Conservation (phyloP, 2,329 filamentous ascomycete species). For the Cordyceps sp. region DNA sequence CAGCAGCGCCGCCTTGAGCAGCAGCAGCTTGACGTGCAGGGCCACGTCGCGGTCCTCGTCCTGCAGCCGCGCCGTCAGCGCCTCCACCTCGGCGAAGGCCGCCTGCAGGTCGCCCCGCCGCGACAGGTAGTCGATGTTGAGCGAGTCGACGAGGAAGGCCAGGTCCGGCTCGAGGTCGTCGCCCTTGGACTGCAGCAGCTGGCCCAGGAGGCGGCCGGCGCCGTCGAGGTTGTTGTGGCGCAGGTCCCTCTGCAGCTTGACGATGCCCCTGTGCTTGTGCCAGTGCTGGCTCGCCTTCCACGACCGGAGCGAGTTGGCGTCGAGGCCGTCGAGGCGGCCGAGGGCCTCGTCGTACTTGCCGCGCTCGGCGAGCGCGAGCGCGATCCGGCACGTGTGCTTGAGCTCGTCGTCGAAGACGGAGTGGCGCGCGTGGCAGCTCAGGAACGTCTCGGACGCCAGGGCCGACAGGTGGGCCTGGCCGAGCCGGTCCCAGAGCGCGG, state of each 20-base stretch:
- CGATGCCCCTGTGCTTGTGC: conserved; percentile 47
- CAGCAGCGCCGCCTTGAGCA: conserved; percentile 57
- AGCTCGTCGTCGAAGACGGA: conserved; percentile 59
- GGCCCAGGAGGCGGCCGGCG: conserved; percentile 30
- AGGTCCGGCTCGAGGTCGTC: conserved; percentile 37
- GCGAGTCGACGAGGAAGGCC: conserved; percentile 29
- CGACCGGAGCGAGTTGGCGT: conserved; percentile 46
- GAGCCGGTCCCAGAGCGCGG: conserved; percentile 60
- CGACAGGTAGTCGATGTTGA: conserved; percentile 34
- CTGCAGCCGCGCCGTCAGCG: conserved; percentile 21
- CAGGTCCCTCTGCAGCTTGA: conserved; percentile 47
- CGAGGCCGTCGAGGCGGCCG: conserved; percentile 23
- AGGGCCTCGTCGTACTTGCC: conserved; percentile 58
- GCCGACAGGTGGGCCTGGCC: conserved; percentile 41
- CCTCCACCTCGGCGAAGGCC: conserved; percentile 31
- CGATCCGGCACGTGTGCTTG: conserved; percentile 54
- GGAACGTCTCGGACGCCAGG: conserved; percentile 54
- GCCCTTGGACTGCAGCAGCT: conserved; percentile 32
- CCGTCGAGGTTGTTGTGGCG: conserved; percentile 35
- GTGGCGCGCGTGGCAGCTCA: conserved; percentile 48
- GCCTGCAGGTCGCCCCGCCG: conserved; percentile 28
- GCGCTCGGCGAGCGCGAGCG: conserved; percentile 39
- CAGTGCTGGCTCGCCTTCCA: conserved; percentile 66
- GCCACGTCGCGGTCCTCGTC: conserved; percentile 37
- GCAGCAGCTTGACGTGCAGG: conserved; percentile 53